Percentiles rank a stretch among this genome's conserved stretches.
These are phyloP conservation scores for Ulota crispa DNA, from an alignment of 225 moss, liverwort and hornwort species.

Conservation along the genomic window DNA sequence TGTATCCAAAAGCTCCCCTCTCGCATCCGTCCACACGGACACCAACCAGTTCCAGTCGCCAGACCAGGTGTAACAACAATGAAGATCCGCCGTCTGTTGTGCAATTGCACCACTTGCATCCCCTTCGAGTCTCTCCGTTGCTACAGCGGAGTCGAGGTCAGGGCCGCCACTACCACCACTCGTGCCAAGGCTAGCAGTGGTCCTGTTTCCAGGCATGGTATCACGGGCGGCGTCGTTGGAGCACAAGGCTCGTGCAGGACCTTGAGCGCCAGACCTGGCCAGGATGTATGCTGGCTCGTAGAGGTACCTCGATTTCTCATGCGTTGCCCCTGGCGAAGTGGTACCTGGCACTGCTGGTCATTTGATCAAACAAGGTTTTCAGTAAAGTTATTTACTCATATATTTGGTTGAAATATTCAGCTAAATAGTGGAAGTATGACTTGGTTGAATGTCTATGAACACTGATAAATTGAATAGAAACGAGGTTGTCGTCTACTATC, in stretches of 20 bases:
- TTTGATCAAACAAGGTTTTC: not conserved
- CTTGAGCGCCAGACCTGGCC: constrained; percentile 69
- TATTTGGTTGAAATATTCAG: not conserved
- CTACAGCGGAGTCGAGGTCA: constrained; percentile 54
- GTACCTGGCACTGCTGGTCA: constrained; percentile 44
- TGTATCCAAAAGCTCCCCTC: constrained; percentile 89
- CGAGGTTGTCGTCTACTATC: not conserved
- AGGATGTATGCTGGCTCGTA: constrained; percentile 94
- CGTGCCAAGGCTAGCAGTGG: constrained; percentile 42
- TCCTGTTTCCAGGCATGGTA: constrained; percentile 52
- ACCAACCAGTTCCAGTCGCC: constrained; percentile 96
- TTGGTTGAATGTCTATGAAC: not conserved
- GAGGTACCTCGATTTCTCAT: constrained; percentile 68
- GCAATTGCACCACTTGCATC: constrained; percentile 39
- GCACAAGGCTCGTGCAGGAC: constrained; percentile 45
- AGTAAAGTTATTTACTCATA: not conserved
- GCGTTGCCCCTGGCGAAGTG: constrained; percentile 40
- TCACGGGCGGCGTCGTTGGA: constrained; percentile 61
- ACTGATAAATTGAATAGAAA: not conserved
- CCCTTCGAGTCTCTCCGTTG: constrained; percentile 62
- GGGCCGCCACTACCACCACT: constrained; percentile 39
- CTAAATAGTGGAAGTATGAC: not conserved
- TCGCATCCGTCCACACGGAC: constrained; percentile 96
- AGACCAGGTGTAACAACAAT: constrained; percentile 96
- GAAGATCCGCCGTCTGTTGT: constrained; percentile 71